phyloP scores from a whole-genome alignment of 2,329 filamentous ascomycete species.

The Penicillium digitatum region DNA sequence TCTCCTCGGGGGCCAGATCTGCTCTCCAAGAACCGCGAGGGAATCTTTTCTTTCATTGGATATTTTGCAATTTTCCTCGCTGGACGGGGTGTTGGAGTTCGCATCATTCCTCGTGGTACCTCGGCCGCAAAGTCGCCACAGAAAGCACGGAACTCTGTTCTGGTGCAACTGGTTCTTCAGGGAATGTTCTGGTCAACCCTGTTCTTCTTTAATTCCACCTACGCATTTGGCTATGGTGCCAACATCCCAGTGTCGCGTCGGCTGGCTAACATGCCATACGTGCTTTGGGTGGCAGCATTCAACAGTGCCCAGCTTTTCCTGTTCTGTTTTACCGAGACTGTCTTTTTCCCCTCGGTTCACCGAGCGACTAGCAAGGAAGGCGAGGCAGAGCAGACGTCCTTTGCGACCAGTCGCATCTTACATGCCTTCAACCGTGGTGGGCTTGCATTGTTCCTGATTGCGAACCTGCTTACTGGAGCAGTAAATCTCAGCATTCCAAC shows the following conservation, averaged over 20 bases:
- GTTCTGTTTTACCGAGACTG: constrained; percentile 71
- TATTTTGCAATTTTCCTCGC: constrained; percentile 94
- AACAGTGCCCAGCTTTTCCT: constrained; percentile 78
- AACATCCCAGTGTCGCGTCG: constrained; percentile 74
- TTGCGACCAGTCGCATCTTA: constrained; percentile 76
- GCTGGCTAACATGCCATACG: constrained; percentile 87
- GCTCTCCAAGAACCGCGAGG: constrained; percentile 87
- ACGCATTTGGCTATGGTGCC: constrained; percentile 62
- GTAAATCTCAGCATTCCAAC: constrained; percentile 87
- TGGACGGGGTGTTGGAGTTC: constrained; percentile 77
- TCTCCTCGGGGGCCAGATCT: constrained; percentile 70
- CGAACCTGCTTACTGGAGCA: constrained; percentile 82
- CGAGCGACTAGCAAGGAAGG: constrained; percentile 51
- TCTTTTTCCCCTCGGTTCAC: constrained; percentile 72
- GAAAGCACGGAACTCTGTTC: constrained; percentile 52
- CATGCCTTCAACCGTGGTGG: constrained; percentile 85
- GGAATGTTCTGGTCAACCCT: constrained; percentile 64
- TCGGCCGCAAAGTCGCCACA: constrained; percentile 44
- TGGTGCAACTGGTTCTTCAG: constrained; percentile 63
- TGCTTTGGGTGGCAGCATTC: constrained; percentile 88
- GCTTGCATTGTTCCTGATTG: constrained; percentile 75
- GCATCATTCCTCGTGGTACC: constrained; percentile 64
- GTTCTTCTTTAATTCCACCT: constrained; percentile 66
- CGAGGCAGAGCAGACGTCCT: constrained; percentile 61
- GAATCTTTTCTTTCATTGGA: constrained; percentile 89